Conservation (phyloP, 2,329 filamentous ascomycete species). For the Knoxdaviesia capensis region DNA sequence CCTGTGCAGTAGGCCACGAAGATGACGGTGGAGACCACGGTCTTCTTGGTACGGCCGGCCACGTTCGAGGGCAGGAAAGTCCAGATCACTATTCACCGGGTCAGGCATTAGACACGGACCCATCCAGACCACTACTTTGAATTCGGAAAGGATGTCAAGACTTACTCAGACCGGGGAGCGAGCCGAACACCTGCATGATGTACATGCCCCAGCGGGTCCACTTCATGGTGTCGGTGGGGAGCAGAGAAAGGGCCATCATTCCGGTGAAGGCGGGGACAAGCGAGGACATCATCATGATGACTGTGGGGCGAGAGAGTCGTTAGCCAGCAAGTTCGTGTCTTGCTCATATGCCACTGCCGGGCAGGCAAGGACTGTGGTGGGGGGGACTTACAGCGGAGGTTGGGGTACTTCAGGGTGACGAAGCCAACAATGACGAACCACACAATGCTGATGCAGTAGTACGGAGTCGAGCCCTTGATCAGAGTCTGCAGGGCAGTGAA, state of each 20-base stretch:
- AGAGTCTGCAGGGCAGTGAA: slow-evolving; percentile 13
- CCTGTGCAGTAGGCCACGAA: slow-evolving; percentile 40
- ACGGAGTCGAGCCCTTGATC: slow-evolving; percentile 12
- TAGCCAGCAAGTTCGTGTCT: background rate
- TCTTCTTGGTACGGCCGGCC: slow-evolving; percentile 43
- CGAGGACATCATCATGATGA: slow-evolving; percentile 11
- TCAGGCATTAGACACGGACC: no score
- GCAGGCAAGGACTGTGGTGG: background rate
- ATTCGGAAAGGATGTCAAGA: background rate
- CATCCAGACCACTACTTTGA: no score
- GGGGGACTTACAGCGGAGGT: slow-evolving; percentile 10
- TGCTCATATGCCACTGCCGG: background rate
- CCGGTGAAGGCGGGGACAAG: slow-evolving; percentile 12
- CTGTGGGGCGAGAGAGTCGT: background rate
- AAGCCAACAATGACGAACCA: slow-evolving; percentile 11
- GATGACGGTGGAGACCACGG: slow-evolving; percentile 32
- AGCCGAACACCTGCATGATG: slow-evolving; percentile 10
- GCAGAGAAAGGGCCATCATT: slow-evolving; percentile 12
- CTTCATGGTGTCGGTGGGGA: slow-evolving; percentile 9
- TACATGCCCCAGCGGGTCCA: slow-evolving; percentile 15
- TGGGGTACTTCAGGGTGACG: slow-evolving; percentile 10
- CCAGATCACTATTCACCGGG: slow-evolving; percentile 10
- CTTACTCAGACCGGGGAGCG: slow-evolving; percentile 10
- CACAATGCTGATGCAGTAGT: slow-evolving; percentile 9
- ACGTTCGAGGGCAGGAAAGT: slow-evolving; percentile 24